phyloP scores from a whole-genome alignment of 768 basidiomycete species.

The Flagelloscypha sp. region DNA sequence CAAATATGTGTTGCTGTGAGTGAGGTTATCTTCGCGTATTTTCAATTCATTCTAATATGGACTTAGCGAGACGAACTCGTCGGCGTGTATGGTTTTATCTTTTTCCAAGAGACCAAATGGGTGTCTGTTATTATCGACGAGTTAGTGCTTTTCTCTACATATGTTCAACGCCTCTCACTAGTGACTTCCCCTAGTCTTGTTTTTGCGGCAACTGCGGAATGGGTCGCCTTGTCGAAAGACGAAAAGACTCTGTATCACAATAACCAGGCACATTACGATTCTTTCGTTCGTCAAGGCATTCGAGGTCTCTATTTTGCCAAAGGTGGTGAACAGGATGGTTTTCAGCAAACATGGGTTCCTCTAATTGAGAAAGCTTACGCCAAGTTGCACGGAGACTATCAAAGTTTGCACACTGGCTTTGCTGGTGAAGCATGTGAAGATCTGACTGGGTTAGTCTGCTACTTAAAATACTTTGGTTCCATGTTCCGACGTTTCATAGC shows the following conservation, averaged over 20 bases:
- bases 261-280: conserved; percentile 39
- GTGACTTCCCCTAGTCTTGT: conserved; percentile 29
- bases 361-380: conserved; percentile 54
- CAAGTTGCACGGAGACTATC: conserved; percentile 41
- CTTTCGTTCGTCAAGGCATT: conserved; percentile 34
- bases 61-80: conserved; percentile 39
- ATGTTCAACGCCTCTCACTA: conserved; percentile 10
- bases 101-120: conserved; percentile 46
- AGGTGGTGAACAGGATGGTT: conserved; percentile 31
- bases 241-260: conserved; percentile 42
- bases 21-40: background rate
- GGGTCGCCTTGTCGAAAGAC: too few relatives aligned
- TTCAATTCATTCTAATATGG: conserved; percentile 2
- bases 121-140: conserved; percentile 50
- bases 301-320: conserved; percentile 43
- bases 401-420: conserved; percentile 24
- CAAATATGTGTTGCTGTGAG: conserved; percentile 43
- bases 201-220: conserved; percentile 42
- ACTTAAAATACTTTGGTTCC: too few relatives aligned
- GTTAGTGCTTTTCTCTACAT: conserved; percentile 22
- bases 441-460: conserved; percentile 36
- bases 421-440: conserved; percentile 49
- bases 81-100: conserved; percentile 52
- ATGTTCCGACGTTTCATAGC: conserved; percentile 14
- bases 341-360: conserved; percentile 46